Base-by-base conservation (phyloP, 1,284 basidiomycete genomes). In the Cutaneotrichosporon sp. region DNA sequence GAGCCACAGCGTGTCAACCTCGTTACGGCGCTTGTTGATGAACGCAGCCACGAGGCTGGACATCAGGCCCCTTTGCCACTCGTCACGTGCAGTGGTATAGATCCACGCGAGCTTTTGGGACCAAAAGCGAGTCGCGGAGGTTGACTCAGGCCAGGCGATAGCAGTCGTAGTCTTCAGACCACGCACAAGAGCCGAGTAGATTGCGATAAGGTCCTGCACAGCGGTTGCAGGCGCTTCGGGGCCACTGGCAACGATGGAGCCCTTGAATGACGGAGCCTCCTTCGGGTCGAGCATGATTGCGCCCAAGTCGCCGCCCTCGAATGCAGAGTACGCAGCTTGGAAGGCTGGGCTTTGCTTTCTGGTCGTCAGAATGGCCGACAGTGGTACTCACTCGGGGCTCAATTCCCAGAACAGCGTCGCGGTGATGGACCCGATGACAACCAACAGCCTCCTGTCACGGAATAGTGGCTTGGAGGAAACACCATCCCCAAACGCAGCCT, bases 1-100 rank as follows among this genome's bases (percentile, higher is more conserved):
- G 42, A 44, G 42, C 29, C 42, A 32, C 42, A 86, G 65, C 54
- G 84, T 82, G 2, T 68, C 64, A 0, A 84, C 60, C 44, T 79
- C 82, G 44, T 82, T 76, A 9, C 78, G 76, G 43, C 82, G 81
- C 72, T 90, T 90, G 71, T 96, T 96, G 19, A 90, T 71, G 24
- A 87, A 75, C 1, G 84, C 82, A 0, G 83, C 79, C 11, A 90
- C 75, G 12, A 86, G 65, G 43, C 86, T 82, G 59, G 82, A 79
- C 1, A 78, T 80, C 20, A 83, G 79, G 24, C 79, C 77, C 51
- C 80, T 76, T 68, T 90, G 88, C 2, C 80, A 65, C 22, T 77
- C 73, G 50, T 79, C 84, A 17, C 79, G 76, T 0, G 81, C 77
- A 4, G 75, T 65, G 5, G 71, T 63, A 16, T 85, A 70, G 22